Conservation (phyloP, 176 grass and related monocot genomes). For the Lolium rigidum region DNA sequence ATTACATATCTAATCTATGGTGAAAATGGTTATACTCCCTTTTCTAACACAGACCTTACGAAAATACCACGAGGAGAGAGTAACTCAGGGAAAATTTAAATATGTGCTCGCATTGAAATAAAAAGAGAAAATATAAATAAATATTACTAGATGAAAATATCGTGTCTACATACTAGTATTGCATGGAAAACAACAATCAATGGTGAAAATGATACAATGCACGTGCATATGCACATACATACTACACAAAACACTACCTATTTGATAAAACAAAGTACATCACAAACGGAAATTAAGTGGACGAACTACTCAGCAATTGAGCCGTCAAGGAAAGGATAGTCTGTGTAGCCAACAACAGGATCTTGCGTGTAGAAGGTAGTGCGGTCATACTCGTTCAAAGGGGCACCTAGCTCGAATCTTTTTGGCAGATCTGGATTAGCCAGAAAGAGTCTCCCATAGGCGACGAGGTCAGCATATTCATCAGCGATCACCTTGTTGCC, state of each 20-base stretch:
- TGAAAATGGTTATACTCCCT: no score
- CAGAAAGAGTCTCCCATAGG: conserved; percentile 37
- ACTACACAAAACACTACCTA: not conserved
- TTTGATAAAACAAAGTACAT: not conserved
- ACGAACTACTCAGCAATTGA: not conserved
- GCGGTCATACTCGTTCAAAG: conserved; percentile 35
- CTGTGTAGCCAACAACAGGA: conserved; percentile 35
- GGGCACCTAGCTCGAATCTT: not conserved
- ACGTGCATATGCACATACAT: not conserved
- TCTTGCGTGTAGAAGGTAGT: conserved; percentile 40
- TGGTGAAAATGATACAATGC: not conserved
- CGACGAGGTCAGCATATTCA: conserved; percentile 36
- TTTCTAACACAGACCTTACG: no score
- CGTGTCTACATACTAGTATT: no score
- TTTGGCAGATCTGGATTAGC: conserved; percentile 37
- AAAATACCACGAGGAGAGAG: no score
- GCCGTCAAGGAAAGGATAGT: conserved; percentile 33
- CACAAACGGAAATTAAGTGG: not conserved
- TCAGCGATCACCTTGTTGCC: conserved; percentile 30
- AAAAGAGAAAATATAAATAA: no score
- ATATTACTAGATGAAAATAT: no score
- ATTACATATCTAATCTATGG: no score
- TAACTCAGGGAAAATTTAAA: no score
- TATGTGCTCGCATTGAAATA: no score
- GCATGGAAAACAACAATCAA: not conserved